A percentile compares a stretch with the other conserved stretches of the same genome.
These are phyloP conservation scores for Penicillium angulare DNA, from an alignment of 495 filamentous ascomycete species.

Conservation along the genomic window DNA sequence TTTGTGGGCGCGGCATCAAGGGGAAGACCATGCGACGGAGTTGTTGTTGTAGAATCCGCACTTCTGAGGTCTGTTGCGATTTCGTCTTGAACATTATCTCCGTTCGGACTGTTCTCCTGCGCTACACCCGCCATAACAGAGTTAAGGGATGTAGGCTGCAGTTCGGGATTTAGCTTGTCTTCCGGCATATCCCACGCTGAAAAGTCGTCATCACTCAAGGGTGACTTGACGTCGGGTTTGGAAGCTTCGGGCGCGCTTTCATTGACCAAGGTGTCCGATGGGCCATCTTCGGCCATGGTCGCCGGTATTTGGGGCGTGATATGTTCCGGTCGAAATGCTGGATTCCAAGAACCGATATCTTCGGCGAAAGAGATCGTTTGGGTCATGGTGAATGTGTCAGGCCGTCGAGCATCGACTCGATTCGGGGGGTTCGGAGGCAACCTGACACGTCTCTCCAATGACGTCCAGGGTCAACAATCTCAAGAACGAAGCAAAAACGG, in stretches of 20 bases:
- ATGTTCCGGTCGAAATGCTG: conserved; percentile 36
- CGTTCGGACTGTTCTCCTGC: no score
- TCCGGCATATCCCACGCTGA: conserved; percentile 21
- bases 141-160: conserved; percentile 2
- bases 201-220: conserved; percentile 18
- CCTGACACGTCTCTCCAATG: conserved; percentile 34
- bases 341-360: conserved; percentile 38
- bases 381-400: conserved; percentile 16
- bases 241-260: conserved; percentile 12
- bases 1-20: neutral
- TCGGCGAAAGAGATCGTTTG: conserved; percentile 20
- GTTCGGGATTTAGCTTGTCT: neutral
- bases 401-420: conserved; percentile 9
- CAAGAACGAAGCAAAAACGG: conserved; percentile 6
- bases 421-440: conserved; percentile 15
- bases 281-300: conserved; percentile 1
- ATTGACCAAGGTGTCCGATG: conserved; percentile 11
- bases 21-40: neutral
- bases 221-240: conserved; percentile 11
- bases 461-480: conserved; percentile 30
- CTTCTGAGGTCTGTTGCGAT: neutral
- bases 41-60: neutral
- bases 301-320: conserved; percentile 8
- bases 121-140: conserved; percentile 4
- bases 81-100: neutral